Evolutionary conservation across 495 filamentous ascomycete genomes (phyloP).

Genomic region (Talaromyces ruber): DNA sequence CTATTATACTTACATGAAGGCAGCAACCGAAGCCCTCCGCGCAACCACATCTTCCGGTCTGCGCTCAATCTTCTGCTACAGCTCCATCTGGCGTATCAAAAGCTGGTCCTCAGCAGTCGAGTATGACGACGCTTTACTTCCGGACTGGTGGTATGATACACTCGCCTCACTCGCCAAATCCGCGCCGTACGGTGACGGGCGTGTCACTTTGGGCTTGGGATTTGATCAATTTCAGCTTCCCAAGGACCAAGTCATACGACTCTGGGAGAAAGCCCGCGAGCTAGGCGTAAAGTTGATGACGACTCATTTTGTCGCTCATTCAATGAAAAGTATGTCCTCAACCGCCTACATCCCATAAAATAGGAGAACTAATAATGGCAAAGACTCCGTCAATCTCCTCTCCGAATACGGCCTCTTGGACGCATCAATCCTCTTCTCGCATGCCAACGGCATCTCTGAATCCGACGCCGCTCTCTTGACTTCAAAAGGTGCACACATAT

Average conservation of each 20-base stretch:
- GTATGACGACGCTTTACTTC: neutral
- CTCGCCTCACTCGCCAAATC: neutral
- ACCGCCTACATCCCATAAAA: neutral
- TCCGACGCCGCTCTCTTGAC: neutral
- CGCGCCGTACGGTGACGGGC: neutral
- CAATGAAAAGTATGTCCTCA: neutral
- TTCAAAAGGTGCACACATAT: neutral
- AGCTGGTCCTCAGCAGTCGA: neutral
- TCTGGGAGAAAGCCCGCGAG: neutral
- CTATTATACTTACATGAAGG: no score
- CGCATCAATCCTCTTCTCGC: neutral
- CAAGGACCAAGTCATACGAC: neutral
- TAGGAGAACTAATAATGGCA: neutral
- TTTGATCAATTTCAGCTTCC: neutral
- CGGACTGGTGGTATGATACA: neutral
- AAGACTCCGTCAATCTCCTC: neutral
- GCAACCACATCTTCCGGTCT: neutral
- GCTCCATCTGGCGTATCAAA: neutral
- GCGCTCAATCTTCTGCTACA: neutral
- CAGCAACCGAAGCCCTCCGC: neutral
- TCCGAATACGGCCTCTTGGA: neutral
- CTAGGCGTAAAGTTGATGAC: neutral
- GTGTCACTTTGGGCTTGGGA: neutral
- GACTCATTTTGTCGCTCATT: neutral
- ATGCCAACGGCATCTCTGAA: neutral